Percentiles rank a stretch among this genome's conserved stretches.
Evolutionary conservation across 108 stramenopile species (phyloP).

Genomic region (Nitzschia sp.): DNA sequence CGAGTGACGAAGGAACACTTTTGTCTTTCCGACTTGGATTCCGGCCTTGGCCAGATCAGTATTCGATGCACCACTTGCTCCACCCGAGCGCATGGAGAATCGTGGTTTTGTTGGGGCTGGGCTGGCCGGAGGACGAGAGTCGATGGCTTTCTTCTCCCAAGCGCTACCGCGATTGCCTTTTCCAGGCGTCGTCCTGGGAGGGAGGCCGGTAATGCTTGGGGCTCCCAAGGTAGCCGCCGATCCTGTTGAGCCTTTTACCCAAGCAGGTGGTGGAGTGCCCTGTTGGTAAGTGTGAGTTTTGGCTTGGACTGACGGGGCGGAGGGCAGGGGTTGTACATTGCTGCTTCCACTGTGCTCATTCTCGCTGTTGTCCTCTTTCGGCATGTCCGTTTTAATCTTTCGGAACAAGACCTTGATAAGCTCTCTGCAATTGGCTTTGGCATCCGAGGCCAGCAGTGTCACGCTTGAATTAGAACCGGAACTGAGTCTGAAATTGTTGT

Average conservation of each 20-base stretch:
- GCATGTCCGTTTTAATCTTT: conserved; percentile 21
- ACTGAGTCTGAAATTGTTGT: background rate
- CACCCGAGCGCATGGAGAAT: conserved; percentile 5
- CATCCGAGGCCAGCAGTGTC: background rate
- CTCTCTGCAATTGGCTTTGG: conserved; percentile 23
- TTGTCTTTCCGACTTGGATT: conserved; percentile 89
- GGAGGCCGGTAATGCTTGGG: conserved; percentile 1
- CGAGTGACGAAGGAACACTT: conserved; percentile 78
- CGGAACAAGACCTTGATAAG: conserved; percentile 34
- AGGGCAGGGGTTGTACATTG: conserved; percentile 1
- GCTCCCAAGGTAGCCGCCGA: background rate
- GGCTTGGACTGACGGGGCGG: conserved; percentile 20
- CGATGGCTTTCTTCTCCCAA: conserved; percentile 8
- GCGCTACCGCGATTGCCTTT: background rate
- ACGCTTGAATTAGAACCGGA: background rate
- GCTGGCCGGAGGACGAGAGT: conserved; percentile 18
- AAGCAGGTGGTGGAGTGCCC: conserved; percentile 25
- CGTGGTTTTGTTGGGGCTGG: conserved; percentile 3
- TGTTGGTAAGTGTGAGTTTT: conserved; percentile 18
- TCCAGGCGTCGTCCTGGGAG: conserved; percentile 14
- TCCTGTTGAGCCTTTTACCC: conserved; percentile 20
- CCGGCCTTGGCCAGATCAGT: conserved; percentile 59
- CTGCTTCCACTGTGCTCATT: conserved; percentile 27
- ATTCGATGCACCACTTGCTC: conserved; percentile 10
- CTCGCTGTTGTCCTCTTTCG: conserved; percentile 28